A percentile compares a stretch with the other conserved stretches of the same genome.
phyloP scores from a whole-genome alignment of 495 filamentous ascomycete species.

The Neurospora sp. region DNA sequence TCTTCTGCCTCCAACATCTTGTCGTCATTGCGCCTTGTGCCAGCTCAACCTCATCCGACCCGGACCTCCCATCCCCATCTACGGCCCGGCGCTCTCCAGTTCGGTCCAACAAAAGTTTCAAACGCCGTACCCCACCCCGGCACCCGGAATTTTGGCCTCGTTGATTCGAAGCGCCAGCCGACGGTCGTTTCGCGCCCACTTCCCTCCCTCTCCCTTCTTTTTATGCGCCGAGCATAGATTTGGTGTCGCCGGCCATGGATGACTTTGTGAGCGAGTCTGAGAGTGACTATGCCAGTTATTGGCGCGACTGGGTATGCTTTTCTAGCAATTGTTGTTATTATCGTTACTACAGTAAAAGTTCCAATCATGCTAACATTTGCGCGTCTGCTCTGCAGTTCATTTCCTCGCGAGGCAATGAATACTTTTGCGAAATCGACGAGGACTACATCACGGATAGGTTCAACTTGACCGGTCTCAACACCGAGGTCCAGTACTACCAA shows the following conservation, averaged over 20 bases:
- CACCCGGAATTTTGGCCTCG: not conserved
- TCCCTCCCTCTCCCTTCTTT: not conserved
- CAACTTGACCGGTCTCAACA: conserved; percentile 94
- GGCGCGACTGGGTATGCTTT: conserved; percentile 93
- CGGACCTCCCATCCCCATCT: not conserved
- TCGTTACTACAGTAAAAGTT: not conserved
- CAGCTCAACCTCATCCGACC: not conserved
- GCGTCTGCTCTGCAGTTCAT: conserved; percentile 60
- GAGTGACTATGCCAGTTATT: conserved; percentile 98
- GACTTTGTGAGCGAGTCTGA: conserved; percentile 97
- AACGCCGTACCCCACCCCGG: not conserved
- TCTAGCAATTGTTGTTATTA: conserved; percentile 6
- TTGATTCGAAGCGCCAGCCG: not conserved
- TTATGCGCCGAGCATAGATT: not conserved
- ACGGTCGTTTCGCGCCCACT: not conserved
- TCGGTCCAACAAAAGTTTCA: not conserved
- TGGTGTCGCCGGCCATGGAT: conserved; percentile 50
- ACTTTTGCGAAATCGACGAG: conserved; percentile 99
- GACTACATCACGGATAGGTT: conserved; percentile 98
- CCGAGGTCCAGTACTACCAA: conserved; percentile 97
- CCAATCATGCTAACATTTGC: not conserved
- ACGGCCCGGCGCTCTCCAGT: not conserved
- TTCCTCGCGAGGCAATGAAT: conserved; percentile 93
- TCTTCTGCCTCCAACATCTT: not conserved
- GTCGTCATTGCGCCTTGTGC: not conserved